Base-by-base conservation (phyloP, 176 grass and related monocot genomes). In the Tillandsia fasciculata region DNA sequence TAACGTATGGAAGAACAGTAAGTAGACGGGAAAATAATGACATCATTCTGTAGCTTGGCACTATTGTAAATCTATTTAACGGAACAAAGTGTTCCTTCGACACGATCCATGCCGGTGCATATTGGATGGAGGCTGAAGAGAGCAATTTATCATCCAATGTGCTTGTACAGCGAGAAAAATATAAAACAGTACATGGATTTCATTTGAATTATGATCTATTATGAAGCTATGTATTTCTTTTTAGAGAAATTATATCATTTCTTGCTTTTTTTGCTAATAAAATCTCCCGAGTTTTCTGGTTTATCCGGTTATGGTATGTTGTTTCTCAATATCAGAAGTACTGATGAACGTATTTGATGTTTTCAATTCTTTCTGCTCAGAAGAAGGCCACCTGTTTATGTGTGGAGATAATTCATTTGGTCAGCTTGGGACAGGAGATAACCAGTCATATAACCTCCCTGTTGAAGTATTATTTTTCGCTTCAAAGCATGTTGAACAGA, bases 331-430 rank as follows among this genome's bases (percentile, higher is more conserved):
- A 33, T 33, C 29, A 42, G 28, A 29, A 29, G 28, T 29, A 3
- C 28, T 42, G 33, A 42, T 6, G 0, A 42, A 42, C 33, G 33
- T 42, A 75, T 76, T 51, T 84, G 78, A 78, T 77, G 68, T 90
- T 74, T 82, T 66, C 90, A 79, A 74, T 73, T 85, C 69, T 70
- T 70, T 14, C 17, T 78, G 80, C 83, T 76, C 73, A 97, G 94
- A 97, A 83, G 81, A 49, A 63, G 94, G 83, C 13, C 33, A 74
- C 49, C 77, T 97, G 52, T 97, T 87, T 79, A 75, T 83, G 82
- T 97, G 93, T 14, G 93, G 93, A 74, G 82, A 97, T 83, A 89
- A 86, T 8, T 97, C 84, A 64, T 92, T 97, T 92, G 93, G 93
- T 71, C 93, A 97, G 54, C 89, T 97, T 75, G 93, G 93, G 33